Evolutionary conservation across 768 basidiomycete genomes (phyloP), one percentile per base, ranked within the genome.

Genomic region (Clitopilus hobsonii): DNA sequence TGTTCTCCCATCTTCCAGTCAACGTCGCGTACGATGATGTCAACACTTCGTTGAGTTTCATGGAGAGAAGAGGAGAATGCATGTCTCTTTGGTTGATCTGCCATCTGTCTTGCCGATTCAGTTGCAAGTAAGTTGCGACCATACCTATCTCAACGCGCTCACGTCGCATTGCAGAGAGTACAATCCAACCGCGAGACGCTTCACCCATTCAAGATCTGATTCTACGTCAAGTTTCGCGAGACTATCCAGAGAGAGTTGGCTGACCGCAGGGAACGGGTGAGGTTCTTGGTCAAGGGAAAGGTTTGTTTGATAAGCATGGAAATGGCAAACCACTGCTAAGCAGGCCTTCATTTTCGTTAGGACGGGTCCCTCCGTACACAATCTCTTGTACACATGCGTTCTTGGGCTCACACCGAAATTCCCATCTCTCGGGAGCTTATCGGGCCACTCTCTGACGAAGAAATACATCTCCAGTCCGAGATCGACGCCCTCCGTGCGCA

Each of bases 51-150:
- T 93, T 28, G 93, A 98, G 60, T 86, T 94, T 45, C 88, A 94
- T 59, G 91, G 91, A 11, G 83, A 86, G 59, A 90, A 89, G 64
- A 91, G 88, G 8, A 80, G 86, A 59, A 93, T 95, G 87, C 90
- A 95, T 61, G 83, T 95, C 16, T 82, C 86, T 5, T 73, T 95
- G 23, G 83, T 96, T 3, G 87, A 95, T 57, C 75, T 94, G 14
- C 97, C 97, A 0, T 91, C 93, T 2, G 68, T 98, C 49, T 72
- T 99, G 30, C 97, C 98, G 65, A 90, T 99, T 41, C 97, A 99
- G 67, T 80, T 99, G 7, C 94, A 98, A 82, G 95, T 93, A 51
- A 57, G 79, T 61, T 28, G 10, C 41, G 10, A n/a, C n/a, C n/a
- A n/a, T n/a, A n/a, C n/a, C n/a, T n/a, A n/a, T n/a, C n/a, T 24